Evolutionary conservation across 345 rosid genomes (phyloP), one percentile per base, ranked within the genome.

Genomic region (Xanthoceras sorbifolium): DNA sequence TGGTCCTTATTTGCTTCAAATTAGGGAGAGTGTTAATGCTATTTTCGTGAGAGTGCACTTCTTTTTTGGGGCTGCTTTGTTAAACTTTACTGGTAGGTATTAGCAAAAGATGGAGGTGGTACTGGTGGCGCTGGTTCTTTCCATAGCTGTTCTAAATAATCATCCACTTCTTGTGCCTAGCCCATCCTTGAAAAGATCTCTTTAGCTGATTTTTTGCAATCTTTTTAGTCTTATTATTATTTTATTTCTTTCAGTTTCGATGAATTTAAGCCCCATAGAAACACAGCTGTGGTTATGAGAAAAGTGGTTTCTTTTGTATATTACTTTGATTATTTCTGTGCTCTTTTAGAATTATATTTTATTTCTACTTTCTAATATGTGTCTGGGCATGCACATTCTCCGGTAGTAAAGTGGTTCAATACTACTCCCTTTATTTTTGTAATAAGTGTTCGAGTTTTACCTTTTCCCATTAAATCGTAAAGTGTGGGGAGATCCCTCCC

Each of bases 1-100:
- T 31, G 70, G 59, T 23, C 44, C 8, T 22, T n/a, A 46, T 67
- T 74, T 42, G 48, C 71, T 70, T 59, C 34, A 46, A 60, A 64
- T n/a, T n/a, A n/a, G 73, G 63, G 36, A 66, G 48, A 22, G 40
- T 59, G 6, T 25, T 18, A 59, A 32, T 46, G 74, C 25, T 52
- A 12, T n/a, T 42, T 18, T 64, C 32, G 25, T 18, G 8, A 40
- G 22, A 55, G 14, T 46, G 66, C 28, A 12, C 46, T 4, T 63
- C 50, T 48, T 64, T 59, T 63, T 64, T 3, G 25, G 63, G n/a
- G 1, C 22, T 46, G 14, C 18, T 73, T 28, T 67, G 5, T 9
- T 23, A 64, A 22, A 3, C 78, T 62, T 68, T 46, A 14, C 18
- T n/a, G 61, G n/a, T n/a, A n/a, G n/a, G n/a, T n/a, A n/a, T 32